phyloP scores from a whole-genome alignment of 2,329 filamentous ascomycete genomes.

The Leptographium procerum region DNA sequence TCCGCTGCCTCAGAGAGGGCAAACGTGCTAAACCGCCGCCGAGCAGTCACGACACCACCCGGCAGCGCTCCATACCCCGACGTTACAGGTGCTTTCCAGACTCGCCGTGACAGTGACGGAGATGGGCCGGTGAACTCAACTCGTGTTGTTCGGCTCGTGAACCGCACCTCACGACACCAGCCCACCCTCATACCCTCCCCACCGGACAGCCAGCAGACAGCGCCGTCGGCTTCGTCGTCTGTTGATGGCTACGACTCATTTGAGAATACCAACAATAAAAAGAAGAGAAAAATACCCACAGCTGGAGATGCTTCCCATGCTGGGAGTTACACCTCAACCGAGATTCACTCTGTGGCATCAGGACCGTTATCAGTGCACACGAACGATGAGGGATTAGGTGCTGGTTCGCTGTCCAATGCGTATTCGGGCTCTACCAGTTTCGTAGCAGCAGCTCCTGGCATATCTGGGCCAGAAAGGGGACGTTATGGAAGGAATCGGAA shows the following conservation, averaged over 20 bases:
- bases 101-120: constrained; percentile 40
- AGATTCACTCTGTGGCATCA: constrained; percentile 19
- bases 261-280: constrained; percentile 98
- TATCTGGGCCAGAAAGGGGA: constrained; percentile 77
- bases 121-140: constrained; percentile 30
- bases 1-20: constrained; percentile 30
- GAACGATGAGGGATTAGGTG: constrained; percentile 2
- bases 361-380: constrained; percentile 13
- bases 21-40: not conserved
- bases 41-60: not conserved
- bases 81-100: not conserved
- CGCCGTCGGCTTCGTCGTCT: constrained; percentile 58
- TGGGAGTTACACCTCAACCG: constrained; percentile 27
- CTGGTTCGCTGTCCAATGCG: constrained; percentile 9
- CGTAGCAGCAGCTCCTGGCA: constrained; percentile 50
- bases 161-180: constrained; percentile 1
- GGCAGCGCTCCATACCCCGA: not conserved
- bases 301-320: constrained; percentile 55
- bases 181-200: constrained; percentile 2
- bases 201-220: constrained; percentile 26
- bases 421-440: constrained; percentile 38
- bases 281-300: constrained; percentile 95
- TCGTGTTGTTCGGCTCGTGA: constrained; percentile 5
- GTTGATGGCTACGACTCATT: constrained; percentile 91
- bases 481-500: constrained; percentile 60